Conservation (phyloP, 176 grass and related monocot species). For the Oryza nivara region DNA sequence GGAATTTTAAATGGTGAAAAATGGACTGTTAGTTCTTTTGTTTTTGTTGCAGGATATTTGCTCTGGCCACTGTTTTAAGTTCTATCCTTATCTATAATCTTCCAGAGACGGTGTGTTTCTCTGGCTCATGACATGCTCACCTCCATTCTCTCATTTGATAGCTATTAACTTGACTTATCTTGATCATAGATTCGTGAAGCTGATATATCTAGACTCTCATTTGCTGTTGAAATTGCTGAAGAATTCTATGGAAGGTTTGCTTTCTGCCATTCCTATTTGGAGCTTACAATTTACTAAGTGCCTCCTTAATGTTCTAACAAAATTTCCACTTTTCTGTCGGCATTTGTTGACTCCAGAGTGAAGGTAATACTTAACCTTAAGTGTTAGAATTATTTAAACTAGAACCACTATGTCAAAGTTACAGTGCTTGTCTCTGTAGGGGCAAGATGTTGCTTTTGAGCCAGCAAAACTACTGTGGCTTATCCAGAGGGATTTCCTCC, state of each 20-base stretch:
- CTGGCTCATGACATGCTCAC: not conserved
- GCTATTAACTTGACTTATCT: conserved; percentile 28
- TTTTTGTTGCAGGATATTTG: conserved; percentile 75
- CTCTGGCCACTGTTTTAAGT: conserved; percentile 88
- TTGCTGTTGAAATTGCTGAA: conserved; percentile 94
- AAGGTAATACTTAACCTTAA: conserved; percentile 66
- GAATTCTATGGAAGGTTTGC: conserved; percentile 94
- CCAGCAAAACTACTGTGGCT: conserved; percentile 96
- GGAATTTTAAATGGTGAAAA: not conserved
- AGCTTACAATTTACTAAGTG: conserved; percentile 20
- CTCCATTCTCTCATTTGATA: conserved; percentile 12
- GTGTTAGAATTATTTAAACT: conserved; percentile 15
- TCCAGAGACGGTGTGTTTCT: conserved; percentile 77
- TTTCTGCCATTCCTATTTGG: conserved; percentile 18
- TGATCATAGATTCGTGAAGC: conserved; percentile 81
- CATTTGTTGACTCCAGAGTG: conserved; percentile 63
- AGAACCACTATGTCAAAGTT: not conserved
- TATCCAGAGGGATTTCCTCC: conserved; percentile 92
- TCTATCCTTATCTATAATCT: conserved; percentile 97
- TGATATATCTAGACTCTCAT: conserved; percentile 91
- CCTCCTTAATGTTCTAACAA: conserved; percentile 48
- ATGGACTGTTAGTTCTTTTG: not conserved
- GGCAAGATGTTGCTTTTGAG: conserved; percentile 94
- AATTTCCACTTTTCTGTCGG: conserved; percentile 13
- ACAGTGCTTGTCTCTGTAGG: conserved; percentile 48